A percentile compares a stretch with the other conserved stretches of the same genome.
These are phyloP conservation scores for Mycena venus DNA, from an alignment of 768 basidiomycete genomes.

Conservation along the genomic window DNA sequence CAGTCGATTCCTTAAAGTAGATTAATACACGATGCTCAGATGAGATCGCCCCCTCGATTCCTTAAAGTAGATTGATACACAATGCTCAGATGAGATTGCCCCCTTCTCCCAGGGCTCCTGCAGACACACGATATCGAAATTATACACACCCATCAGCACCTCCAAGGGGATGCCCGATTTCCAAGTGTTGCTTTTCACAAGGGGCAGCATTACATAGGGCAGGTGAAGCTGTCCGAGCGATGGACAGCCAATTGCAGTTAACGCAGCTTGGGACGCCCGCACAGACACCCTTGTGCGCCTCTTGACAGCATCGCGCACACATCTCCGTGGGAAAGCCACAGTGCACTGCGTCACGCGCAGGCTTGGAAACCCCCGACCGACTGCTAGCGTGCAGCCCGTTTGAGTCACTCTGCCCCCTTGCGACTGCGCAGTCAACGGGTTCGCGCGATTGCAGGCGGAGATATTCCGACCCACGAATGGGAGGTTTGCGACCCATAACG, in stretches of 20 bases:
- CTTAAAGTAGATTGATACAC: too few relatives aligned
- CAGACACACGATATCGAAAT: slow-evolving; percentile 9
- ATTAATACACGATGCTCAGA: neutral
- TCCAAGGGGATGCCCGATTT: slow-evolving; percentile 1
- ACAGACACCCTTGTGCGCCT: neutral
- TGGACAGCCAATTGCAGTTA: neutral
- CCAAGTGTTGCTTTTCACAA: neutral
- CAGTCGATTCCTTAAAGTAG: neutral
- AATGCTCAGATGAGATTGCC: neutral
- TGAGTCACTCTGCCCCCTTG: neutral
- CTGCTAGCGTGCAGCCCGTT: neutral
- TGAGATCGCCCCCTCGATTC: too few relatives aligned
- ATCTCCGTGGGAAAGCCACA: neutral
- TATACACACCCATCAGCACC: neutral
- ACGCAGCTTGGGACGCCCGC: neutral
- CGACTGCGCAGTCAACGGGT: neutral
- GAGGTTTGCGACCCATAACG: neutral
- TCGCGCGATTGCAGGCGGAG: neutral
- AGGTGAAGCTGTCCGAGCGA: neutral
- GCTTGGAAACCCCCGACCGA: neutral
- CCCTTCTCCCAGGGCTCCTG: slow-evolving; percentile 45
- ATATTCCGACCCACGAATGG: neutral
- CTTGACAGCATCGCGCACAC: neutral
- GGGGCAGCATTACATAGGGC: neutral
- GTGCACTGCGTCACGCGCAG: neutral